Evolutionary conservation across 2,329 filamentous ascomycete genomes (phyloP).

Genomic region (Leptosphaerulina australis): DNA sequence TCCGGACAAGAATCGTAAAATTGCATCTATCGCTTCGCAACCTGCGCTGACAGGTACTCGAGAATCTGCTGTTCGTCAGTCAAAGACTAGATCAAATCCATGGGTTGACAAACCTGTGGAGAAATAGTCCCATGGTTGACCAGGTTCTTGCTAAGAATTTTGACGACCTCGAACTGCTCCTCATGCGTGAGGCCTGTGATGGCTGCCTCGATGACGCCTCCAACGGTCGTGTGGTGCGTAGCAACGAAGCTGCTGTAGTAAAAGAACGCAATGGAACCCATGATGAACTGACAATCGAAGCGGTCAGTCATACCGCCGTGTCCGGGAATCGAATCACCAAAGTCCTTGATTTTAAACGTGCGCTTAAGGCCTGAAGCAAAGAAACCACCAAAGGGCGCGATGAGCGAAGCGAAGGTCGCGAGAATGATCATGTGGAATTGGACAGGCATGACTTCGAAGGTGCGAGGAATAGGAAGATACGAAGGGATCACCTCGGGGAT

Average conservation of each 20-base stretch:
- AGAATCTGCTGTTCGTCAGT: slow-evolving; percentile 10
- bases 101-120: slow-evolving; percentile 53
- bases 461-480: slow-evolving; percentile 65
- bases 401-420: slow-evolving; percentile 92
- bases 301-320: slow-evolving; percentile 98
- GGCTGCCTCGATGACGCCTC: slow-evolving; percentile 85
- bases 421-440: slow-evolving; percentile 91
- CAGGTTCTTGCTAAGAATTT: slow-evolving; percentile 66
- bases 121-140: slow-evolving; percentile 67
- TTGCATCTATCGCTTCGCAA: slow-evolving; percentile 1
- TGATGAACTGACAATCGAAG: slow-evolving; percentile 99
- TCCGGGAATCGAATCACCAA: slow-evolving; percentile 95
- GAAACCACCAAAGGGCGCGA: slow-evolving; percentile 97
- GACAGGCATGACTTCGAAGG: slow-evolving; percentile 81
- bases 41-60: slow-evolving; percentile 9
- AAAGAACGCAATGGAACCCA: slow-evolving; percentile 98
- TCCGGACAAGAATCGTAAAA: not conserved
- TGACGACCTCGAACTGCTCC: slow-evolving; percentile 83
- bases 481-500: slow-evolving; percentile 35
- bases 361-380: slow-evolving; percentile 97
- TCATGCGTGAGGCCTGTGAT: slow-evolving; percentile 87
- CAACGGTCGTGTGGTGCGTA: slow-evolving; percentile 81
- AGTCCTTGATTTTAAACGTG: slow-evolving; percentile 99
- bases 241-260: slow-evolving; percentile 99
- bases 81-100: not conserved